Evolutionary conservation across 345 rosid genomes (phyloP).

Genomic region (Eucalyptus leucophloia): DNA sequence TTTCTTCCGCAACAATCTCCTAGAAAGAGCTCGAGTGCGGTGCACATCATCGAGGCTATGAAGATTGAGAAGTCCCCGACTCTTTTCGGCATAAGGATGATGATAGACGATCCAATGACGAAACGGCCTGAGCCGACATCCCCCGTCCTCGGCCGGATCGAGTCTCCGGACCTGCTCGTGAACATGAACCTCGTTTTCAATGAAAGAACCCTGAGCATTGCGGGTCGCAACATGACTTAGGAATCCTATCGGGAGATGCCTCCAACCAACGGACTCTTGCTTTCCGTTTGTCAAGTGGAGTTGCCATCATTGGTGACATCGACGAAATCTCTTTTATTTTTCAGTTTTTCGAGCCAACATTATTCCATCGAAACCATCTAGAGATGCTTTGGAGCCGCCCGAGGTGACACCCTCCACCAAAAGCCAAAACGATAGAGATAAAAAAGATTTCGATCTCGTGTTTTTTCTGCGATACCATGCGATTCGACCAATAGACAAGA

Average conservation of each 20-base stretch:
- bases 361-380: not conserved
- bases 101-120: not conserved
- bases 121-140: not conserved
- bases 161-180: slow-evolving; percentile 20
- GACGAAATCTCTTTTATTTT: not conserved
- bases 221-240: slow-evolving; percentile 27
- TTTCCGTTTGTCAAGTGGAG: slow-evolving; percentile 59
- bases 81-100: not conserved
- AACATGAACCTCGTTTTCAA: slow-evolving; percentile 43
- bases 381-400: not conserved
- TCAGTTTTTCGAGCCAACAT: not conserved
- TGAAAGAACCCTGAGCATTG: slow-evolving; percentile 45
- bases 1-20: slow-evolving; percentile 6
- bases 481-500: not conserved
- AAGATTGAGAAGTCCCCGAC: not conserved
- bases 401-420: not conserved
- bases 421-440: not conserved
- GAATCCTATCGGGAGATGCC: slow-evolving; percentile 46
- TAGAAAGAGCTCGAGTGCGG: slow-evolving; percentile 35
- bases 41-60: not conserved
- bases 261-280: slow-evolving; percentile 53
- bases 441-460: not conserved
- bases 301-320: slow-evolving; percentile 12
- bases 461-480: not conserved
- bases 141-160: not conserved